Evolutionary conservation across 768 basidiomycete species (phyloP), one percentile per base, ranked within the genome.

Genomic region (Hygrophorus pudorinus): DNA sequence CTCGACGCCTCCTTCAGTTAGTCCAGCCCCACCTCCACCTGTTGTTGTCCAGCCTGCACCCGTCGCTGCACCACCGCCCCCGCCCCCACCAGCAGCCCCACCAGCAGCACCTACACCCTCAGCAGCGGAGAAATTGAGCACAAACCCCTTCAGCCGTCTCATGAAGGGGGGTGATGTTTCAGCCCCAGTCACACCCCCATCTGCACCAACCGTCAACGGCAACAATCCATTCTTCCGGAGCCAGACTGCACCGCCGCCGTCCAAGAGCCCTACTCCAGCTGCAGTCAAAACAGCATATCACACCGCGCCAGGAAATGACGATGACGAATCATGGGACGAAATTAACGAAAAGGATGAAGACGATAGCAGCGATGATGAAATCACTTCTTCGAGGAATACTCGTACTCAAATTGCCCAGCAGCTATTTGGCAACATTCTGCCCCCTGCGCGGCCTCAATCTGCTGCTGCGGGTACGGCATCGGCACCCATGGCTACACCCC

Each of bases 261-360:
- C 63, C 4, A 75, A 70, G 56, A 75, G 75, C 48, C 75, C 83
- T 1, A 65, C 65, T 1, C 76, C 81, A 1, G 63, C 72, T 5
- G 61, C 75, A 0, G 57, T 71, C 17, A 81, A 75, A 56, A 59
- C 73, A 0, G 57, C 72, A 2, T 85, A 87, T 48, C 62, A 82
- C 49, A 81, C 77, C 1, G 83, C 77, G 0, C 72, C 81, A 1
- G 60, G 64, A 2, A 69, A 68, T 27, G 54, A 47, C 17, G 60
- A 61, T 34, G 82, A 85, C 1, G 85, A 86, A 13, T 88, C 90
- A 40, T 93, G 90, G 89, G 89, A 83, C 44, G 78, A 80, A n/a
- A 67, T 88, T 39, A 67, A 76, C 54, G 89, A 92, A 59, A 79
- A 76, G 34, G 76, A 72, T 6, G 73, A 75, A 3, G 73, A 76